A percentile compares a stretch with the other conserved stretches of the same genome.
These are phyloP conservation scores for Podaxis carcinomalis DNA, from an alignment of 768 basidiomycete genomes.

Conservation along the genomic window DNA sequence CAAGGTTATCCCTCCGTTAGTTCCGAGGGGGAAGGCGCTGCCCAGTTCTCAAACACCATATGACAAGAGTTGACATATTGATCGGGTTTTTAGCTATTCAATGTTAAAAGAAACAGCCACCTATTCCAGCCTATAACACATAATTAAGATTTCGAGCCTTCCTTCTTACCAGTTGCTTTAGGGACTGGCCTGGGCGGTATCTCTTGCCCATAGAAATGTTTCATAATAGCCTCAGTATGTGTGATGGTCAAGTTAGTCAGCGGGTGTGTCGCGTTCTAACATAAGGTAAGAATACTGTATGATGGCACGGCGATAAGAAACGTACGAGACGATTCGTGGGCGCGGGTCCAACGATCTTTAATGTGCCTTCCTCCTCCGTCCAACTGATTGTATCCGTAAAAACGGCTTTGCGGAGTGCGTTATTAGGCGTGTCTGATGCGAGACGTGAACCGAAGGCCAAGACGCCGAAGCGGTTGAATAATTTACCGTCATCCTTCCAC, in stretches of 20 bases:
- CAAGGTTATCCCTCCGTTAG: too few relatives aligned
- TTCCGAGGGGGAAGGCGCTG: too few relatives aligned
- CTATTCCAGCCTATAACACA: not conserved
- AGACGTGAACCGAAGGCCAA: not conserved
- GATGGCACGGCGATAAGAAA: not conserved
- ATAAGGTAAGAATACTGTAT: not conserved
- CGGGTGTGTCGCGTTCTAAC: constrained; percentile 31
- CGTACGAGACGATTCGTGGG: constrained; percentile 25
- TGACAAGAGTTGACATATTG: not conserved
- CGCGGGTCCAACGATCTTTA: constrained; percentile 3
- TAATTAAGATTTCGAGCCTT: not conserved
- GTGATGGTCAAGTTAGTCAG: constrained; percentile 32
- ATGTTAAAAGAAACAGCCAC: not conserved
- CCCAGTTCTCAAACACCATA: not conserved
- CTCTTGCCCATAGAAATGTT: constrained; percentile 24
- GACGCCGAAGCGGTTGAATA: not conserved
- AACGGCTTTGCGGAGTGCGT: constrained; percentile 17
- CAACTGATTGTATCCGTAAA: constrained; percentile 25
- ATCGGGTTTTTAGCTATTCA: not conserved
- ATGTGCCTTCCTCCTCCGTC: constrained; percentile 27
- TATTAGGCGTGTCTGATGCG: constrained; percentile 14
- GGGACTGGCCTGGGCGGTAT: not conserved
- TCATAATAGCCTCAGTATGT: constrained; percentile 27
- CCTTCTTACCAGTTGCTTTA: not conserved
- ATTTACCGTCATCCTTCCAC: constrained; percentile 18